phyloP scores from a whole-genome alignment of 148 eudicot species.

The Rhododendron henanense region DNA sequence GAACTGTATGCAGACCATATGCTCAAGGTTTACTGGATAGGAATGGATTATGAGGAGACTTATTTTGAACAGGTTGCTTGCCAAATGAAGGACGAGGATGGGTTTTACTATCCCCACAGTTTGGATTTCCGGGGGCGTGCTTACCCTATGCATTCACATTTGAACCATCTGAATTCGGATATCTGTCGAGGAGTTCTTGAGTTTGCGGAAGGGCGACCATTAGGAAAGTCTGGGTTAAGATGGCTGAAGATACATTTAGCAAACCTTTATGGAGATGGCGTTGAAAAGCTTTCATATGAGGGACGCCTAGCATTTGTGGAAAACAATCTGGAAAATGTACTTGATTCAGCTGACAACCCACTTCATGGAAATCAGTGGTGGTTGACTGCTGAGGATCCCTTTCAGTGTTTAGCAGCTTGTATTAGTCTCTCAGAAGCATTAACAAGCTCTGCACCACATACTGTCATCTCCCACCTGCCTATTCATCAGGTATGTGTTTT shows the following conservation, averaged over 20 bases:
- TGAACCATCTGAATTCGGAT: constrained; percentile 86
- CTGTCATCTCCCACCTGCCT: constrained; percentile 72
- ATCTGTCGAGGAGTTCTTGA: constrained; percentile 90
- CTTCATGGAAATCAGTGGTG: constrained; percentile 77
- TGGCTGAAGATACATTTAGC: constrained; percentile 93
- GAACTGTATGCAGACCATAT: not conserved
- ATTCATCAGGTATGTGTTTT: constrained; percentile 65
- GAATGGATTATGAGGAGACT: not conserved
- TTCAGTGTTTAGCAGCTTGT: constrained; percentile 90
- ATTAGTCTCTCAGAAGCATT: constrained; percentile 75
- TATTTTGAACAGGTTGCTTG: constrained; percentile 66
- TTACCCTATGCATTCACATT: constrained; percentile 91
- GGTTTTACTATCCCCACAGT: constrained; percentile 89
- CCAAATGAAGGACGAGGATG: constrained; percentile 84
- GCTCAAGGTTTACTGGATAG: constrained; percentile 7
- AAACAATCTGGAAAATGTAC: constrained; percentile 53
- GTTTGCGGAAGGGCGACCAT: constrained; percentile 86
- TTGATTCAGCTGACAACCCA: constrained; percentile 76
- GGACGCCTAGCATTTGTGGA: constrained; percentile 74
- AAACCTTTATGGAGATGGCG: constrained; percentile 71
- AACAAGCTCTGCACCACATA: constrained; percentile 59
- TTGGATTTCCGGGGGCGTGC: constrained; percentile 93
- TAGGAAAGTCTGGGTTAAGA: constrained; percentile 68
- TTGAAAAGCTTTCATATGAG: constrained; percentile 76
- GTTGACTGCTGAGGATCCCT: constrained; percentile 91